phyloP scores from a whole-genome alignment of 352 stramenopile genomes.

The Pythium sukuiense region DNA sequence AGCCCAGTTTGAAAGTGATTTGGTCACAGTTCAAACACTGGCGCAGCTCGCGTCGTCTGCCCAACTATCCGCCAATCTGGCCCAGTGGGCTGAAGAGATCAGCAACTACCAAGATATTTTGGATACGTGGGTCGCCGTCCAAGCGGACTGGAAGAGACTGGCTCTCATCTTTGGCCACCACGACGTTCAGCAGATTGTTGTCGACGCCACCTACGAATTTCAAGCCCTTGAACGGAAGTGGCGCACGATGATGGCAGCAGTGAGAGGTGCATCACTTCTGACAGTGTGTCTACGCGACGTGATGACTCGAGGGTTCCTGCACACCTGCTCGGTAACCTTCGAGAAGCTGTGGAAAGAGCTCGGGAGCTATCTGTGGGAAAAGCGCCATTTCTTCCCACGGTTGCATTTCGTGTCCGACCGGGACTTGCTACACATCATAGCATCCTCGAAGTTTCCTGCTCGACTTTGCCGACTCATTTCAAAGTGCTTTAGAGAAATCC shows the following conservation, averaged over 20 bases:
- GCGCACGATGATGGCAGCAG: slow-evolving; percentile 63
- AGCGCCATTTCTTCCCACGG: slow-evolving; percentile 53
- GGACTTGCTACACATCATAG: slow-evolving; percentile 60
- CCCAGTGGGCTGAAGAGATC: slow-evolving; percentile 63
- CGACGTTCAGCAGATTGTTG: slow-evolving; percentile 60
- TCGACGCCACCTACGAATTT: slow-evolving; percentile 56
- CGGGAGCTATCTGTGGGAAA: slow-evolving; percentile 53
- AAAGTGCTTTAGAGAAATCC: slow-evolving; percentile 53
- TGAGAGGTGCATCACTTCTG: slow-evolving; percentile 47
- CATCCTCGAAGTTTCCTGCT: slow-evolving; percentile 35
- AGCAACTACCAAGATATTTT: slow-evolving; percentile 60
- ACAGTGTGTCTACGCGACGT: slow-evolving; percentile 59
- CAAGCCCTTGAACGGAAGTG: slow-evolving; percentile 67
- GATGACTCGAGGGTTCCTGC: slow-evolving; percentile 53
- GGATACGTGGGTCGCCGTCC: slow-evolving; percentile 52
- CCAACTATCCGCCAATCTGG: slow-evolving; percentile 38
- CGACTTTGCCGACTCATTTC: slow-evolving; percentile 42
- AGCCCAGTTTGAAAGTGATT: slow-evolving; percentile 48
- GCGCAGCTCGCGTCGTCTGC: slow-evolving; percentile 44
- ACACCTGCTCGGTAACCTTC: slow-evolving; percentile 38
- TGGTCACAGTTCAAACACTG: slow-evolving; percentile 58
- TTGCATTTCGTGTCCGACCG: slow-evolving; percentile 68
- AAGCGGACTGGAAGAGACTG: slow-evolving; percentile 54
- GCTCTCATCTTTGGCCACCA: slow-evolving; percentile 44
- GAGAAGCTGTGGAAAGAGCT: slow-evolving; percentile 64